Percentiles rank a stretch among this genome's conserved stretches.
These are phyloP conservation scores for Penicillium malachiteum DNA, from an alignment of 495 filamentous ascomycete species.

Conservation along the genomic window DNA sequence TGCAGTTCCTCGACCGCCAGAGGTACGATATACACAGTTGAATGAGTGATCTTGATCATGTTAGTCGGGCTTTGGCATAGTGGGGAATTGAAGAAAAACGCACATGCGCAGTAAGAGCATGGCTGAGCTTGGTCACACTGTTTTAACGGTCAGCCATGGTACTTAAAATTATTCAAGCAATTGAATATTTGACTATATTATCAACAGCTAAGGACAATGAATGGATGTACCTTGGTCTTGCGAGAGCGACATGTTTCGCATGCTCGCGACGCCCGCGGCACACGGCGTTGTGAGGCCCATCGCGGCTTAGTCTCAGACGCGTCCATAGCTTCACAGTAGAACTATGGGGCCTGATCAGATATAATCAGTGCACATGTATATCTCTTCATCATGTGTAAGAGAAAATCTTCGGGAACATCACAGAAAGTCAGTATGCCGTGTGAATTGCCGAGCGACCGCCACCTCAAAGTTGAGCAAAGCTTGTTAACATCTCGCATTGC, in stretches of 20 bases:
- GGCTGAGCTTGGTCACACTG: slow-evolving; percentile 28
- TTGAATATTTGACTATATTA: neutral
- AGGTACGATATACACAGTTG: slow-evolving; percentile 20
- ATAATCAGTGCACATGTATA: too few species aligned
- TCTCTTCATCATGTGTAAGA: too few species aligned
- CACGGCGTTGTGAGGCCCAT: slow-evolving; percentile 13
- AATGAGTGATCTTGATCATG: slow-evolving; percentile 22
- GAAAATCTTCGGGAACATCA: too few species aligned
- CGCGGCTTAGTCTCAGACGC: neutral
- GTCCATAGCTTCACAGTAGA: neutral
- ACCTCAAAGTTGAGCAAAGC: too few species aligned
- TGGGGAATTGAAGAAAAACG: neutral
- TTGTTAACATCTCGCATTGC: too few species aligned
- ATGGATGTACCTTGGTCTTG: slow-evolving; percentile 31
- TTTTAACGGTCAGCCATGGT: neutral
- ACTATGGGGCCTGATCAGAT: neutral
- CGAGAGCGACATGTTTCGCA: slow-evolving; percentile 27
- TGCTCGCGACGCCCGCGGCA: slow-evolving; percentile 30
- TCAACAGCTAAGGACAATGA: neutral
- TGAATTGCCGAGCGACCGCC: too few species aligned
- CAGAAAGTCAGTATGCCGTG: too few species aligned
- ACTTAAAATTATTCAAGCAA: neutral
- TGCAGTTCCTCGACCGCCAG: slow-evolving; percentile 1
- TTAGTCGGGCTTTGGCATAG: neutral
- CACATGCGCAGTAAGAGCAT: slow-evolving; percentile 29